Base-by-base conservation (phyloP, 2,329 filamentous ascomycete species). In the Pezicula radicicola region DNA sequence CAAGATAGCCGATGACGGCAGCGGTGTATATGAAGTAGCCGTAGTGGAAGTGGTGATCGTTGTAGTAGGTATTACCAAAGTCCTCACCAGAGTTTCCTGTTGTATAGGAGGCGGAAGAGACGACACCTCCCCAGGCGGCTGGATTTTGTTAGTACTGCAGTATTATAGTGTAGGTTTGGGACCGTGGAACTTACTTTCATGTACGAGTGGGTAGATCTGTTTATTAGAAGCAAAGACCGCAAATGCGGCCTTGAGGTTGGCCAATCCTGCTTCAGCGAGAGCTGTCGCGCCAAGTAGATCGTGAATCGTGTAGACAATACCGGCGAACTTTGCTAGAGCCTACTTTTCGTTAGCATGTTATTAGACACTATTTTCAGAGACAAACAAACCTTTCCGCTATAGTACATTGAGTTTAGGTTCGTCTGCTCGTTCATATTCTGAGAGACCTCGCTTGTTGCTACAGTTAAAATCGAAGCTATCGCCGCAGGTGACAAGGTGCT, bases 1-100 rank as follows among this genome's bases (percentile, higher is more conserved):
- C 90, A 5, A 97, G 74, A 48, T 88, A 80, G 1, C 82, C 92
- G 52, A 97, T 91, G 6, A 94, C 80, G 1, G 93, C 89, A 0
- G 90, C 91, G 0, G 91, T 78, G 51, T 95, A 88, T 56, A 97
- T 87, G 69, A 95, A 94, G 66, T 97, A 97, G 30, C 90, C 91
- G 63, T 89, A 92, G 63, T 89, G 87, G 61, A 87, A 87, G 65
- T 88, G 84, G 60, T 87, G 84, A 62, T 88, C 84, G 61, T 88
- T 93, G 74, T 92, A 93, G 64, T 83, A 88, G 1, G 87, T 89
- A 68, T 97, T 97, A 57, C 94, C 94, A 71, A 96, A 97, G 66
- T 97, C 94, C 0, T 77, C 79, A 2, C 85, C 84, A 5, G 80
- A 68, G 57, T 95, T 81, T 2, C 83, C 84, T 1, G 84, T 88